phyloP scores from a whole-genome alignment of 371 early-diverging fungal genomes.

The Mucor ambiguus region DNA sequence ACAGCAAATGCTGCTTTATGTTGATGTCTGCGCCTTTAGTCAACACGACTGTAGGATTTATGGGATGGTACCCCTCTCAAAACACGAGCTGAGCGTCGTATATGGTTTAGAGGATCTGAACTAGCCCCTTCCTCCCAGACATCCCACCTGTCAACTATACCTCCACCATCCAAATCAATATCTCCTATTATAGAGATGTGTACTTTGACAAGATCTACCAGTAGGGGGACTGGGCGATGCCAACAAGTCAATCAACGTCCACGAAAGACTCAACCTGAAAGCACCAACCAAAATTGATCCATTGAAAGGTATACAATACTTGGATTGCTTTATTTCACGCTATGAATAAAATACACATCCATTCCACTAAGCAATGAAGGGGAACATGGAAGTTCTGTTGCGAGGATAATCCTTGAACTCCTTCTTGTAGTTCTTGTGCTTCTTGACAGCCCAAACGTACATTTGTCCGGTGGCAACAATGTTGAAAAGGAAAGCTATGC shows the following conservation, averaged over 20 bases:
- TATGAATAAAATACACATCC: background rate
- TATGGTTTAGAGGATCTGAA: too few species aligned
- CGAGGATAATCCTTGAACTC: slow-evolving; percentile 95
- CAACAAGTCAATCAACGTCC: background rate
- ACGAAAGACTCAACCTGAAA: background rate
- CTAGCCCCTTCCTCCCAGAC: too few species aligned
- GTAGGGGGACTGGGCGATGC: too few species aligned
- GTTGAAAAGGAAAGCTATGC: slow-evolving; percentile 74
- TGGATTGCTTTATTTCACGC: background rate
- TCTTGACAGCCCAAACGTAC: slow-evolving; percentile 97
- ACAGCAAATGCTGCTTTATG: too few species aligned
- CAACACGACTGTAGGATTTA: too few species aligned
- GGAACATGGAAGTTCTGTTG: slow-evolving; percentile 87
- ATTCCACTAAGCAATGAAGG: slow-evolving; percentile 68
- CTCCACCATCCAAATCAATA: too few species aligned
- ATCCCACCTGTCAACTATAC: too few species aligned
- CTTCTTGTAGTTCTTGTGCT: slow-evolving; percentile 88
- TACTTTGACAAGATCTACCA: too few species aligned
- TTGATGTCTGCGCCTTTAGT: too few species aligned
- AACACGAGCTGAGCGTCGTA: too few species aligned
- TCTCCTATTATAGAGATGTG: too few species aligned
- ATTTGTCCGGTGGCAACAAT: slow-evolving; percentile 86
- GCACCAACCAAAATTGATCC: background rate
- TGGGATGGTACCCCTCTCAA: too few species aligned
- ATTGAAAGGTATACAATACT: background rate